phyloP scores from a whole-genome alignment of 164 flowering plant species.

The Cinnamomum chago region DNA sequence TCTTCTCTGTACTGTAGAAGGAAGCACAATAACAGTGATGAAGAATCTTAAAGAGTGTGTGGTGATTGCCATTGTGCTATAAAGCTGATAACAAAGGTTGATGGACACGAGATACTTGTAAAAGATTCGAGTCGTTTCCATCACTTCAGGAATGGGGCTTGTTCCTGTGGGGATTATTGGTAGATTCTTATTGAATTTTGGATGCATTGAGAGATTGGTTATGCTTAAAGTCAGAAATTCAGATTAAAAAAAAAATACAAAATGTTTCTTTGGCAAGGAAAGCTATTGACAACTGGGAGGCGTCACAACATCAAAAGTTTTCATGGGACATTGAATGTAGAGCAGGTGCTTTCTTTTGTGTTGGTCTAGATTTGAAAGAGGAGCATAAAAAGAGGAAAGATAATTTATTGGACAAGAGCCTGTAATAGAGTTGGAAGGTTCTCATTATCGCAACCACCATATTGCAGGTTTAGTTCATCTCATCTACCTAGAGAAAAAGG shows the following conservation, averaged over 20 bases:
- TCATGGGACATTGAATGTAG: neutral
- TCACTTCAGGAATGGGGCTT: slow-evolving; percentile 9
- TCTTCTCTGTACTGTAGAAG: slow-evolving; percentile 10
- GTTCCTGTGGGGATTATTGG: slow-evolving; percentile 15
- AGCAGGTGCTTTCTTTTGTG: neutral
- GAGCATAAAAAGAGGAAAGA: neutral
- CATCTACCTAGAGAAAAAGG: neutral
- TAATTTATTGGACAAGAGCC: no score
- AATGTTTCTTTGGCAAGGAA: neutral
- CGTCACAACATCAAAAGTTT: neutral
- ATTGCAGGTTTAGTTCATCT: no score
- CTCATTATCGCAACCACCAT: no score
- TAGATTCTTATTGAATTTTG: neutral
- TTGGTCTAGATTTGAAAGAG: neutral
- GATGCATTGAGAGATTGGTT: neutral
- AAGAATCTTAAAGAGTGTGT: slow-evolving; percentile 12
- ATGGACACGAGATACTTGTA: slow-evolving; percentile 8
- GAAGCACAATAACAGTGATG: slow-evolving; percentile 12
- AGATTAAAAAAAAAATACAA: no score
- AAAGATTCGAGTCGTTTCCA: slow-evolving; percentile 13
- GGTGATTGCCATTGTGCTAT: slow-evolving; percentile 17
- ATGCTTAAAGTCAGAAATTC: neutral
- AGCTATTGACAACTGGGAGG: neutral
- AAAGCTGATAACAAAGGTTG: slow-evolving; percentile 10
- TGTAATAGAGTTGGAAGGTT: no score